Evolutionary conservation across 352 stramenopile species (phyloP), one percentile per base, ranked within the genome.

Genomic region (Pythium sukuiense): DNA sequence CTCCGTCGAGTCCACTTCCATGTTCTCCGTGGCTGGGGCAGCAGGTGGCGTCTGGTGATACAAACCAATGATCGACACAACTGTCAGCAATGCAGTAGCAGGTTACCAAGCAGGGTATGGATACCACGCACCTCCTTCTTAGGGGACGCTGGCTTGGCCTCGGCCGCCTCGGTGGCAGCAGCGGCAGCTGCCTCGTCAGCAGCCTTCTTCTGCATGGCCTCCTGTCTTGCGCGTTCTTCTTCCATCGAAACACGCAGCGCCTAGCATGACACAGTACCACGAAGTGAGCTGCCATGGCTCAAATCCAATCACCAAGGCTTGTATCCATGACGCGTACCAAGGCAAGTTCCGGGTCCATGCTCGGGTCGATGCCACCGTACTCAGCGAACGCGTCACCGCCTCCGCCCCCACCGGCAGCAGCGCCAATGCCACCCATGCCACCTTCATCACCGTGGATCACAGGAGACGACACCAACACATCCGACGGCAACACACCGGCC

Each of bases 311-410:
- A 8, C 8, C 4, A 35, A 3, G 8, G 32, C 4, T 8, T 35
- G 32, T 35, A 35, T 30, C 27, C 20, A 35, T 24, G 20, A 56
- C 73, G 43, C n/a, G n/a, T 76, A 98, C 97, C 89, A 99, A 91
- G 16, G 98, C 98, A 52, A 99, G 79, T 71, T 99, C 98, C 2
- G 98, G 98, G 79, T 99, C 98, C 87, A 99, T 97, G 75, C 90
- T 99, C 20, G 98, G 96, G 80, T 99, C 98, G 35, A 99, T 92
- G 11, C 97, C 97, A 29, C 96, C 97, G 70, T 96, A 99, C 46
- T 98, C 94, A 14, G 87, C 87, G 80, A 98, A 99, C 12, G 65
- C 64, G 32, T 93, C 86, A 53, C 77, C 79, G 8, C 76, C 76
- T 30, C 74, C 78, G 16, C 74, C 73, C 37, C 70, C 80, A 24